These are phyloP conservation scores for Coelastrella sp. DNA, from an alignment of 139 green algal genomes.

Conservation along the genomic window DNA sequence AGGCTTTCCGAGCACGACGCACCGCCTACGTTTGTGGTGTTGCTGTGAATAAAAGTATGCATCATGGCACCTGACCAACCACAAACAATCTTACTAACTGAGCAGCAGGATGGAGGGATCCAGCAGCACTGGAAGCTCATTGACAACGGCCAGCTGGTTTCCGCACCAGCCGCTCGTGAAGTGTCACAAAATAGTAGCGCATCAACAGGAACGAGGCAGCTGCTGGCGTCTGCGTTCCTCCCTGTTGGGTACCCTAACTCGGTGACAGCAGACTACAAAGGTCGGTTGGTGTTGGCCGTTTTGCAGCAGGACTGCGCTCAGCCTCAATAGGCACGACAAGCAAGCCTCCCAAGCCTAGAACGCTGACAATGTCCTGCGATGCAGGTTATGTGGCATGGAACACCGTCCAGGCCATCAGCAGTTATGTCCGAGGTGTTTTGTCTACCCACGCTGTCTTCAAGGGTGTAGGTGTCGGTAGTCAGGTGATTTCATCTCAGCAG, in stretches of 20 bases:
- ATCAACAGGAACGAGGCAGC: background rate
- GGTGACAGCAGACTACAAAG: constrained; percentile 43
- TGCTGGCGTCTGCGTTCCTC: constrained; percentile 35
- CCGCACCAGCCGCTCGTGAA: background rate
- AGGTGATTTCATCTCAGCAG: background rate
- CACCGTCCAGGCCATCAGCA: constrained; percentile 75
- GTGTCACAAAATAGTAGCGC: background rate
- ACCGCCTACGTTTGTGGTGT: too few relatives aligned
- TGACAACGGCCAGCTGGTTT: background rate
- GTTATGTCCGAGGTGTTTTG: constrained; percentile 85
- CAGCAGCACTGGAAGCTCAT: constrained; percentile 20
- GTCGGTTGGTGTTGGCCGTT: background rate
- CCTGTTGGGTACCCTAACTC: constrained; percentile 27
- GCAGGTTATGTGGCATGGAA: constrained; percentile 40
- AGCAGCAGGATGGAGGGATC: background rate
- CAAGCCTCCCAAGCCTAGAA: too few relatives aligned
- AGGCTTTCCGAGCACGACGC: too few relatives aligned
- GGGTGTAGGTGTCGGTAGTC: constrained; percentile 79
- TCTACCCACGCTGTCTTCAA: constrained; percentile 75
- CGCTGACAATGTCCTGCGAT: too few relatives aligned
- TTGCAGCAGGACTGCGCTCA: background rate
- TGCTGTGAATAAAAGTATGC: too few relatives aligned
- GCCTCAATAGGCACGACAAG: too few relatives aligned
- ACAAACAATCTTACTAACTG: background rate
- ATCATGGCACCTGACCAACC: too few relatives aligned